Conservation (phyloP, 2,329 filamentous ascomycete species). For the Verticillium albo-atrum region DNA sequence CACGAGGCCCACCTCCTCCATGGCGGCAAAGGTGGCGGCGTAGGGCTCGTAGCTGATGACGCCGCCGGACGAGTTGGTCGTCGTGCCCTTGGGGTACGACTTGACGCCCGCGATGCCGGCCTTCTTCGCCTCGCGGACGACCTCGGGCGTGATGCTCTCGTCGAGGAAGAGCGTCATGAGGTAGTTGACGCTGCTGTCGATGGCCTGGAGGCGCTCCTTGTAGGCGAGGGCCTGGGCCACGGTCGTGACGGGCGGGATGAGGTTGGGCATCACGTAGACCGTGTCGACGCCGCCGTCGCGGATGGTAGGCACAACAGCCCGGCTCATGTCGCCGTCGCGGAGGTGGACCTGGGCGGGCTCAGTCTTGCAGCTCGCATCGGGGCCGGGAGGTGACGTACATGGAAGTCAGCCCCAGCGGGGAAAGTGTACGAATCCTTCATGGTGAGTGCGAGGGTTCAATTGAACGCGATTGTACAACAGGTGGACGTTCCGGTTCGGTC, state of each 20-base stretch:
- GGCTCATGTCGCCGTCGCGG: slow-evolving; percentile 62
- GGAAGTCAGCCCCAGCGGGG: slow-evolving; percentile 1
- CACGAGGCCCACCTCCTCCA: slow-evolving; percentile 79
- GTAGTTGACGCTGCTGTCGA: slow-evolving; percentile 60
- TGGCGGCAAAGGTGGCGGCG: slow-evolving; percentile 79
- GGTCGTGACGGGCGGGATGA: slow-evolving; percentile 59
- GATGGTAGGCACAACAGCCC: slow-evolving; percentile 45
- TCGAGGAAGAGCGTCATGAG: slow-evolving; percentile 72
- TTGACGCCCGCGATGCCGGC: slow-evolving; percentile 71
- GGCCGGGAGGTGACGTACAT: background rate
- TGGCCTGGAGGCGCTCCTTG: slow-evolving; percentile 52
- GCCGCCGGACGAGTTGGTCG: slow-evolving; percentile 64
- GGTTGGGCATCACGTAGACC: slow-evolving; percentile 60
- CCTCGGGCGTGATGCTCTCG: slow-evolving; percentile 58
- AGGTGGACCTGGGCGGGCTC: slow-evolving; percentile 56
- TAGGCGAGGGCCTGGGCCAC: slow-evolving; percentile 63
- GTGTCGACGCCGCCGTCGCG: slow-evolving; percentile 62
- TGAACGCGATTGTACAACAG: too few relatives aligned
- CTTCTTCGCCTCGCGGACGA: slow-evolving; percentile 67
- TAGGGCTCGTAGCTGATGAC: slow-evolving; percentile 67
- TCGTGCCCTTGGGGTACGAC: slow-evolving; percentile 41
- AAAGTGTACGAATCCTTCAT: slow-evolving; percentile 1
- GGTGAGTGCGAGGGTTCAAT: background rate
- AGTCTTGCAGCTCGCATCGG: background rate
- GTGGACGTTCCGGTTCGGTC: background rate